Base-by-base conservation (phyloP, 75 land plant genomes). In the Pseudotsuga menziesii region DNA sequence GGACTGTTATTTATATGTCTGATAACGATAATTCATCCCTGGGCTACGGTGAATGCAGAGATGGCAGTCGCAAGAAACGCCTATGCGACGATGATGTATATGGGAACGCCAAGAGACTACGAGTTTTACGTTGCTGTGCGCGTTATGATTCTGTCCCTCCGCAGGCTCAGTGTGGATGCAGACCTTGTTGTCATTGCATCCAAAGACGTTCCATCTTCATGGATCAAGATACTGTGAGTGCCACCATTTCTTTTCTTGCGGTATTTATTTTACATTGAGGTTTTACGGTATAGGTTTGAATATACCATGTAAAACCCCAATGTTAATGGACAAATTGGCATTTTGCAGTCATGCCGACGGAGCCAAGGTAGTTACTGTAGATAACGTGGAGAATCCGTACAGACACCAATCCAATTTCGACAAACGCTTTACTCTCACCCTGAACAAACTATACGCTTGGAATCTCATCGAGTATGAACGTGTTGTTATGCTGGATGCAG, bases 71-170 rank as follows among this genome's bases (percentile, higher is more conserved):
- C 54, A 8, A 80, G 56, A 74, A 88, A 96, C 73, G 98, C 98
- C 3, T 96, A 96, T 70, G 98, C 85, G 48, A 80, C 94, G 56
- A 96, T 96, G 94, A 80, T 96, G 93, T 96, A 96, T 79, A 91
- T 96, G 96, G 98, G 98, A 3, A 96, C 98, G 77, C 92, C 96
- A 41, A 85, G 98, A 57, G 98, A 96, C 74, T 96, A 96, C 84
- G 98, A 96, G 91, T 96, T 93, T 79, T 96, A 91, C 74, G 80
- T 91, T 11, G 98, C 96, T 29, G 72, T 78, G n/a, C 83, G 98
- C 15, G 98, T 96, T 20, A 78, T 93, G 91, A 75, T 96, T 61
- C 88, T 86, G 79, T 88, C 95, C 27, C 92, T 96, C 0, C 75
- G 58, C 27, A 58, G 67, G 56, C 87, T 89, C 72, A 20, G 64